Conservation (phyloP, 345 rosid genomes). For the Moricandia moricandioides region DNA sequence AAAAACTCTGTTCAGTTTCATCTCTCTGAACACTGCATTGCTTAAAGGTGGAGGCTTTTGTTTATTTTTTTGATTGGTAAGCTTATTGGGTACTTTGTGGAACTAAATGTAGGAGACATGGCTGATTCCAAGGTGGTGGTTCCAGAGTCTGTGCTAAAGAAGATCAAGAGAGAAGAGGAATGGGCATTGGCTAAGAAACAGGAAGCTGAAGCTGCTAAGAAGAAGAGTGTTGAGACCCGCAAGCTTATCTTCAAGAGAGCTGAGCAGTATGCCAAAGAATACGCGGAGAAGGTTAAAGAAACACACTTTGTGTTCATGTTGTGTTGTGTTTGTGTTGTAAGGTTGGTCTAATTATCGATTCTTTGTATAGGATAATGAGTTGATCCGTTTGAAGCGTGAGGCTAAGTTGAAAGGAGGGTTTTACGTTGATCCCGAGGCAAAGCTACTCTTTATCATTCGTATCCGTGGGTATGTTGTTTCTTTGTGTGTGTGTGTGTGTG, state of each 20-base stretch:
- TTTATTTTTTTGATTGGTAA: not conserved
- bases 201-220: slow-evolving; percentile 47
- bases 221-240: slow-evolving; percentile 51
- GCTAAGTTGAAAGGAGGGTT: slow-evolving; percentile 88
- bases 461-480: slow-evolving; percentile 64
- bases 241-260: slow-evolving; percentile 58
- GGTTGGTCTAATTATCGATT: not conserved
- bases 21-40: not conserved
- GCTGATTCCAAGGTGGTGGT: slow-evolving; percentile 42
- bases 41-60: not conserved
- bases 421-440: slow-evolving; percentile 84
- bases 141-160: slow-evolving; percentile 67
- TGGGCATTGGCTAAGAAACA: slow-evolving; percentile 45
- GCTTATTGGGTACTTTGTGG: not conserved
- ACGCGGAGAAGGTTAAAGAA: slow-evolving; percentile 46
- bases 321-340: not conserved
- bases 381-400: slow-evolving; percentile 67
- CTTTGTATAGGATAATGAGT: slow-evolving; percentile 51
- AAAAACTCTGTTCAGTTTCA: no score
- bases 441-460: slow-evolving; percentile 68
- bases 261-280: slow-evolving; percentile 59
- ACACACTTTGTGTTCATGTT: not conserved
- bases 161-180: slow-evolving; percentile 64
- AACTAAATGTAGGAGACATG: slow-evolving; percentile 22
- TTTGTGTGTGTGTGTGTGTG: not conserved